These are phyloP conservation scores for Tritrichomonas foetus DNA, from an alignment of 208 protist species.

Conservation along the genomic window DNA sequence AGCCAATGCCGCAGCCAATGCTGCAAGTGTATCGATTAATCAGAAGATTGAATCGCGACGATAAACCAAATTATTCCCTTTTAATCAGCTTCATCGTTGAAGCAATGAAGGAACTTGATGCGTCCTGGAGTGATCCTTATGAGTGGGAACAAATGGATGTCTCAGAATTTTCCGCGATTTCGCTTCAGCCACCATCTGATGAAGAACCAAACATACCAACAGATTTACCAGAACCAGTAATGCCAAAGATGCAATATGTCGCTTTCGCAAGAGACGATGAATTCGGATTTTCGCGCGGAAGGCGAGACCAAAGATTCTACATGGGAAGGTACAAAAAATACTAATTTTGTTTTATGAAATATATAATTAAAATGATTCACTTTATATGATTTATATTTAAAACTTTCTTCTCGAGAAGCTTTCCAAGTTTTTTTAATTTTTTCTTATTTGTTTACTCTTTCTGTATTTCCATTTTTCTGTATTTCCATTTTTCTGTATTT, in stretches of 20 bases:
- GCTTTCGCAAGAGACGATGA: no score
- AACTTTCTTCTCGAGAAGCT: no score
- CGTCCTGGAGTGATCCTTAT: not conserved
- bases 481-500: no score
- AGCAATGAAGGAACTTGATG: not conserved
- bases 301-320: no score
- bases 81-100: not conserved
- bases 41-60: not conserved
- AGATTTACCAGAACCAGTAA: not conserved
- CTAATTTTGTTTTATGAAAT: no score
- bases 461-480: no score
- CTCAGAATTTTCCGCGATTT: not conserved
- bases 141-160: not conserved
- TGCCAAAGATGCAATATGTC: not conserved
- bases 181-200: not conserved
- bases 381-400: no score
- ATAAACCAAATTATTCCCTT: not conserved
- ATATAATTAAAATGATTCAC: no score
- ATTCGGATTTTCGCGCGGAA: no score
- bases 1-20: not conserved
- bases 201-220: slow-evolving; percentile 32
- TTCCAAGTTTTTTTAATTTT: no score
- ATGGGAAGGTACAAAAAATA: no score
- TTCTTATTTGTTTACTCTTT: no score
- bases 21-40: not conserved